Percentiles rank a stretch among this genome's conserved stretches.
These are phyloP conservation scores for Helotiales sp. DNA, from an alignment of 2,329 filamentous ascomycete species.

Conservation along the genomic window DNA sequence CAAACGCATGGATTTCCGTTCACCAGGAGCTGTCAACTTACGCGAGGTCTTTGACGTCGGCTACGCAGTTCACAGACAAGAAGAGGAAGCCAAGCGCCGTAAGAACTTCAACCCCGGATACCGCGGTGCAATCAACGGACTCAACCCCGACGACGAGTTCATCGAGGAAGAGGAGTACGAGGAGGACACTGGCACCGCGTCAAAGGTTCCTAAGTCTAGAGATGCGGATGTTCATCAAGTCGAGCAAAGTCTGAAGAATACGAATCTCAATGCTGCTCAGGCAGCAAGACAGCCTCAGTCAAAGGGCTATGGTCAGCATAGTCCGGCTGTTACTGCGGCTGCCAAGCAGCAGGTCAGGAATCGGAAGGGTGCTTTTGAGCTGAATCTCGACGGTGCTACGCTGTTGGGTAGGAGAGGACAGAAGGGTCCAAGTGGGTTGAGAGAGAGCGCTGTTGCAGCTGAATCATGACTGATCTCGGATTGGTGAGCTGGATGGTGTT, in stretches of 20 bases:
- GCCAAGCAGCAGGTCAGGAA: slow-evolving; percentile 77
- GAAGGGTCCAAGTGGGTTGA: slow-evolving; percentile 40
- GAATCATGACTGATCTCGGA: not conserved
- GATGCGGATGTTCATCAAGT: slow-evolving; percentile 65
- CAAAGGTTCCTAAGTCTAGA: slow-evolving; percentile 68
- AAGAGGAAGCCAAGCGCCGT: slow-evolving; percentile 90
- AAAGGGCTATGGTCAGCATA: slow-evolving; percentile 87
- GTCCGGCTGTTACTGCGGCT: slow-evolving; percentile 77
- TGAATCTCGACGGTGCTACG: slow-evolving; percentile 88
- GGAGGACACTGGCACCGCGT: slow-evolving; percentile 51
- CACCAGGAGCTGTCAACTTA: slow-evolving; percentile 89
- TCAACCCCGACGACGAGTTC: slow-evolving; percentile 65
- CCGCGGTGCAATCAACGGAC: slow-evolving; percentile 61
- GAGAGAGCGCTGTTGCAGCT: slow-evolving; percentile 29
- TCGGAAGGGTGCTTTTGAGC: slow-evolving; percentile 81
- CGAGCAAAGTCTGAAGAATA: slow-evolving; percentile 84
- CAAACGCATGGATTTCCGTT: slow-evolving; percentile 86
- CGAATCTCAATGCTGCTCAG: slow-evolving; percentile 69
- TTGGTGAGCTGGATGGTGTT: too few relatives aligned
- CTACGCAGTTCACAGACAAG: slow-evolving; percentile 96
- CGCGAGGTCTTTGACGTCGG: slow-evolving; percentile 97
- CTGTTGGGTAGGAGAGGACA: slow-evolving; percentile 71
- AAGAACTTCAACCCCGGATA: slow-evolving; percentile 78
- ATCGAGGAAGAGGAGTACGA: slow-evolving; percentile 64
- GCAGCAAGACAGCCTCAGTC: slow-evolving; percentile 51